These are phyloP conservation scores for Fusarium vanettenii DNA, from an alignment of 2,329 filamentous ascomycete genomes.

Conservation along the genomic window DNA sequence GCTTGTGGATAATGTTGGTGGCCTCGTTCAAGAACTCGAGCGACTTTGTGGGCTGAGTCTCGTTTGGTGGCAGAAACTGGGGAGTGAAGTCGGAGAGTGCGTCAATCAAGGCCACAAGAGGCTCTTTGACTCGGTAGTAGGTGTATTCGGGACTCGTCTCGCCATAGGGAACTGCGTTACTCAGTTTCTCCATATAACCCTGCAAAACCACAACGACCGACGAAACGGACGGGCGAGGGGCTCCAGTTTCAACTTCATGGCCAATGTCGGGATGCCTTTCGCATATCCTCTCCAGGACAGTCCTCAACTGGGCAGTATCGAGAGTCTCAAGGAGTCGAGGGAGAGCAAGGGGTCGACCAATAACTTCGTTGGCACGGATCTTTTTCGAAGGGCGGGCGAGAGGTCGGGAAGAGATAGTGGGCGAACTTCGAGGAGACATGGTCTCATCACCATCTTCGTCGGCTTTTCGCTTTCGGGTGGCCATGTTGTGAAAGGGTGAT, in stretches of 20 bases:
- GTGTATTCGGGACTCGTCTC: slow-evolving; percentile 90
- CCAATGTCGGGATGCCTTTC: slow-evolving; percentile 88
- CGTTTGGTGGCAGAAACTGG: slow-evolving; percentile 92
- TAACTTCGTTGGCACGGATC: slow-evolving; percentile 71
- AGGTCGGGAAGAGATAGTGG: slow-evolving; percentile 76
- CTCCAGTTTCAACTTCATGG: slow-evolving; percentile 83
- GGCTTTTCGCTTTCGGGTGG: slow-evolving; percentile 85
- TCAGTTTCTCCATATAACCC: slow-evolving; percentile 83
- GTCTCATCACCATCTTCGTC: slow-evolving; percentile 86
- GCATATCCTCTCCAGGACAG: slow-evolving; percentile 90
- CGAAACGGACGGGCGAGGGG: slow-evolving; percentile 86
- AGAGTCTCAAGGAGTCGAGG: slow-evolving; percentile 92
- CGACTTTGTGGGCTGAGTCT: slow-evolving; percentile 84
- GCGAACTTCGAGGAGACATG: slow-evolving; percentile 86
- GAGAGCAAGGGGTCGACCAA: slow-evolving; percentile 65
- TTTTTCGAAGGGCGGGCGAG: slow-evolving; percentile 76
- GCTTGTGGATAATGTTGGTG: slow-evolving; percentile 87
- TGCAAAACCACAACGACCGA: slow-evolving; percentile 83
- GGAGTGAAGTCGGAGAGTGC: slow-evolving; percentile 94
- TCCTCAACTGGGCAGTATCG: slow-evolving; percentile 84
- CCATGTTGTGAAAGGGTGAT: slow-evolving; percentile 65
- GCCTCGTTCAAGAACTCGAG: slow-evolving; percentile 90
- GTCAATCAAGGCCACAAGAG: slow-evolving; percentile 83
- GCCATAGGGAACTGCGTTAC: slow-evolving; percentile 85
- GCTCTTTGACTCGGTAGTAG: slow-evolving; percentile 90